These are phyloP conservation scores for Candida tunisiensis DNA, from an alignment of 1,139 yeast species.

Conservation along the genomic window DNA sequence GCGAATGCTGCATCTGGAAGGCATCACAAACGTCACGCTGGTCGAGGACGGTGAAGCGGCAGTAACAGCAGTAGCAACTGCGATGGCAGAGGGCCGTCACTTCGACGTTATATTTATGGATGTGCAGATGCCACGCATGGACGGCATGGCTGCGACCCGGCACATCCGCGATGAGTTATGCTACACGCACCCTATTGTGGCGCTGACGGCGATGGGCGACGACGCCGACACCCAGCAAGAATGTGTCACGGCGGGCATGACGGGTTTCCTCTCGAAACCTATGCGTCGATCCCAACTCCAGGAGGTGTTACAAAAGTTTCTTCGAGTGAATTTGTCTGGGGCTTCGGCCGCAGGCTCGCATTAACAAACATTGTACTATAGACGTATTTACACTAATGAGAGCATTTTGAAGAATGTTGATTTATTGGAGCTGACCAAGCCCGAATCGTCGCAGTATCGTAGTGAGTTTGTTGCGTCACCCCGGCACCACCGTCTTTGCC, in stretches of 20 bases:
- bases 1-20: constrained; percentile 71
- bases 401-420: too few species aligned
- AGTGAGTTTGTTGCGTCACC: too few species aligned
- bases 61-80: constrained; percentile 39
- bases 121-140: constrained; percentile 89
- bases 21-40: constrained; percentile 48
- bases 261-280: constrained; percentile 79
- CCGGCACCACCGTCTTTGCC: too few species aligned
- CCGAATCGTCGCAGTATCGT: too few species aligned
- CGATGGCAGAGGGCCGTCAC: constrained; percentile 22
- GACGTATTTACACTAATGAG: too few species aligned
- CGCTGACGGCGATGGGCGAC: constrained; percentile 89
- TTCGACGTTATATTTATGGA: constrained; percentile 86
- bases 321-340: too few species aligned
- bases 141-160: constrained; percentile 72
- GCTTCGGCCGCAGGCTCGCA: too few species aligned
- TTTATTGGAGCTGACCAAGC: too few species aligned
- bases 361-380: too few species aligned
- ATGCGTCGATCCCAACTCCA: constrained; percentile 53
- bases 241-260: constrained; percentile 73
- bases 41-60: constrained; percentile 92
- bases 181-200: constrained; percentile 67
- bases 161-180: constrained; percentile 49
- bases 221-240: constrained; percentile 65
- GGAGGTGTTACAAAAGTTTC: constrained; percentile 24